phyloP scores from a whole-genome alignment of 2,329 filamentous ascomycete genomes.

The Boeremia lycopersici region DNA sequence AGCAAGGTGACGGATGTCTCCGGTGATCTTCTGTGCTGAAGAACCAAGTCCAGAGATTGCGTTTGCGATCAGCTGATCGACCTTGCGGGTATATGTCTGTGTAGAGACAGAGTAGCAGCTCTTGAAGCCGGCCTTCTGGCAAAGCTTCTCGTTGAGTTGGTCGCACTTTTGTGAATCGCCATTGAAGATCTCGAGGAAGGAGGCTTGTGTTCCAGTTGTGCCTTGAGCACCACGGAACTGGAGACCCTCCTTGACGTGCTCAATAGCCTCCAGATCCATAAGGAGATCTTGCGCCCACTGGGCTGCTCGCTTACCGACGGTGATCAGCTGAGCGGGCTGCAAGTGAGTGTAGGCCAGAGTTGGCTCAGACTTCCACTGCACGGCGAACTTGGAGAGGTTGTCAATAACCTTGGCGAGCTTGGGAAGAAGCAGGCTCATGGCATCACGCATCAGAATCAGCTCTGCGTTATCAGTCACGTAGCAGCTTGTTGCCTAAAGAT shows the following conservation, averaged over 20 bases:
- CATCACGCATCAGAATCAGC: slow-evolving; percentile 73
- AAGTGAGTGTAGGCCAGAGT: slow-evolving; percentile 79
- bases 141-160: slow-evolving; percentile 66
- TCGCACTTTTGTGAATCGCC: slow-evolving; percentile 66
- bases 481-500: slow-evolving; percentile 54
- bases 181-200: slow-evolving; percentile 73
- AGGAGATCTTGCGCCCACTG: slow-evolving; percentile 79
- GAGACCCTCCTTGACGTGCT: slow-evolving; percentile 70
- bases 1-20: slow-evolving; percentile 75
- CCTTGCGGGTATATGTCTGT: slow-evolving; percentile 80
- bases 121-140: slow-evolving; percentile 68
- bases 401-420: slow-evolving; percentile 81
- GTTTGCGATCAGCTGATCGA: slow-evolving; percentile 81
- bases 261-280: slow-evolving; percentile 76
- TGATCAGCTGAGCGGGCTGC: slow-evolving; percentile 68
- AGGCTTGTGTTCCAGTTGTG: slow-evolving; percentile 62
- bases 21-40: slow-evolving; percentile 76
- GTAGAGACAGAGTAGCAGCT: slow-evolving; percentile 69
- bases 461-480: slow-evolving; percentile 38
- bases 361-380: slow-evolving; percentile 73
- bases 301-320: slow-evolving; percentile 70
- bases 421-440: slow-evolving; percentile 74
- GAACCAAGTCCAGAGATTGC: slow-evolving; percentile 79
- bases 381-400: slow-evolving; percentile 74
- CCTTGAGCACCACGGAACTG: slow-evolving; percentile 69